Conservation (phyloP, 2,329 filamentous ascomycete species). For the Myriosclerotinia curreyana region DNA sequence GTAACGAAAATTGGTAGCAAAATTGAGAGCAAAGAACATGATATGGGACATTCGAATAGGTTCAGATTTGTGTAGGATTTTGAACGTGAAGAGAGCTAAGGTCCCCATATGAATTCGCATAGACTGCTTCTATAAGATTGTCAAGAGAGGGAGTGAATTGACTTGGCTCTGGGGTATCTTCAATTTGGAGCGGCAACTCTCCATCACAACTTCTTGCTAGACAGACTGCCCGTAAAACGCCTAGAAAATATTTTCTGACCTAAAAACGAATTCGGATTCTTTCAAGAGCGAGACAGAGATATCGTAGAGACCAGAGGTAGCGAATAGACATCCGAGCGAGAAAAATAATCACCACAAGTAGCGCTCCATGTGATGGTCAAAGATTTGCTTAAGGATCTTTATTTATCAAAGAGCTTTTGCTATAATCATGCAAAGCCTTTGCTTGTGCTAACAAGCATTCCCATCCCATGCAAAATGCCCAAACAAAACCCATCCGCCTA, state of each 20-base stretch:
- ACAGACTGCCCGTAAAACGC: constrained; percentile 4
- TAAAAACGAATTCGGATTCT: background rate
- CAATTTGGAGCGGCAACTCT: background rate
- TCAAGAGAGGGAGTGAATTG: background rate
- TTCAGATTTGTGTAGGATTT: background rate
- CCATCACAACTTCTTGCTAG: background rate
- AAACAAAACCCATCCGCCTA: constrained; percentile 44
- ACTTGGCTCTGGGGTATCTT: background rate
- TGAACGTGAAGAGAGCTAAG: background rate
- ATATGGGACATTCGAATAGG: background rate
- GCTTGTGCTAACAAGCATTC: constrained; percentile 38
- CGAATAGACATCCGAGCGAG: background rate
- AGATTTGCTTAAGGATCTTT: constrained; percentile 32
- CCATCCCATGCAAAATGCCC: constrained; percentile 38
- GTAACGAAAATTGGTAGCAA: background rate
- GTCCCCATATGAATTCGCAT: constrained; percentile 1
- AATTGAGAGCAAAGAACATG: background rate
- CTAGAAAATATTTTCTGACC: background rate
- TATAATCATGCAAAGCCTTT: constrained; percentile 37
- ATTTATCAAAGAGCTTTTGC: constrained; percentile 39
- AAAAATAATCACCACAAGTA: constrained; percentile 18
- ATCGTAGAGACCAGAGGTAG: constrained; percentile 1
- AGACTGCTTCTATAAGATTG: background rate
- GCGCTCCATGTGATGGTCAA: constrained; percentile 14
- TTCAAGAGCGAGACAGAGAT: constrained; percentile 1